Evolutionary conservation across 495 filamentous ascomycete species (phyloP).

Genomic region (Pseudoneurospora amorphoporcata): DNA sequence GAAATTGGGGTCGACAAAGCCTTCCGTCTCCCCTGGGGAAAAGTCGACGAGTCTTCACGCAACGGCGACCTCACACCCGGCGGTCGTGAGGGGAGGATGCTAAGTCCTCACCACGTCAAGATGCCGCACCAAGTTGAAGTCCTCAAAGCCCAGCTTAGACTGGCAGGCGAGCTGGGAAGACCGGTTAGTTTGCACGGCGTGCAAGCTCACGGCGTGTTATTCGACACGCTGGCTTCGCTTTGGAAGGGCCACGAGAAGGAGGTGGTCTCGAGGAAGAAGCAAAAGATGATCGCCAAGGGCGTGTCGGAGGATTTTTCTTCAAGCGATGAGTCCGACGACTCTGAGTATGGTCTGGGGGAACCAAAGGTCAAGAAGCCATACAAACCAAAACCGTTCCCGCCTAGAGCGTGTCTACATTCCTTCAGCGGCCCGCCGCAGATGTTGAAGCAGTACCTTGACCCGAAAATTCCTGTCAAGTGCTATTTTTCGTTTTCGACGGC

Average conservation of each 20-base stretch:
- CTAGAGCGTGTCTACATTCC: conserved; percentile 87
- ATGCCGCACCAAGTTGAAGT: conserved; percentile 69
- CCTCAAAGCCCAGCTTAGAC: conserved; percentile 68
- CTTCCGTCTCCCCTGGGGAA: conserved; percentile 64
- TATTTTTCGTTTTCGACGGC: conserved; percentile 83
- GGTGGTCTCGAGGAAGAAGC: conserved; percentile 53
- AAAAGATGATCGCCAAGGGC: conserved; percentile 30
- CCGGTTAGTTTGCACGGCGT: conserved; percentile 87
- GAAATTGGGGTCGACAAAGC: conserved; percentile 82
- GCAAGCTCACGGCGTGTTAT: conserved; percentile 74
- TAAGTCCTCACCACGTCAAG: conserved; percentile 66
- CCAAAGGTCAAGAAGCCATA: conserved; percentile 5
- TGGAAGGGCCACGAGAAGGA: conserved; percentile 79
- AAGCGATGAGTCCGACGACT: conserved; percentile 22
- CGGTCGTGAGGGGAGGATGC: conserved; percentile 63
- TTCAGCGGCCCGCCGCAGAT: conserved; percentile 74
- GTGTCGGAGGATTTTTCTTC: conserved; percentile 34
- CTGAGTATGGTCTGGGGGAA: neutral
- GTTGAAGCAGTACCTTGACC: conserved; percentile 67
- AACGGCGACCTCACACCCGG: conserved; percentile 59
- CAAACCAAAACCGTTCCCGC: conserved; percentile 57
- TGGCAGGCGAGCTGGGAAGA: conserved; percentile 73
- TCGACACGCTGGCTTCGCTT: conserved; percentile 60
- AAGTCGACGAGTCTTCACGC: conserved; percentile 8
- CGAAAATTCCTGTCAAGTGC: conserved; percentile 62